These are phyloP conservation scores for Malus sieversii DNA, from an alignment of 306 rosid genomes.

Conservation along the genomic window DNA sequence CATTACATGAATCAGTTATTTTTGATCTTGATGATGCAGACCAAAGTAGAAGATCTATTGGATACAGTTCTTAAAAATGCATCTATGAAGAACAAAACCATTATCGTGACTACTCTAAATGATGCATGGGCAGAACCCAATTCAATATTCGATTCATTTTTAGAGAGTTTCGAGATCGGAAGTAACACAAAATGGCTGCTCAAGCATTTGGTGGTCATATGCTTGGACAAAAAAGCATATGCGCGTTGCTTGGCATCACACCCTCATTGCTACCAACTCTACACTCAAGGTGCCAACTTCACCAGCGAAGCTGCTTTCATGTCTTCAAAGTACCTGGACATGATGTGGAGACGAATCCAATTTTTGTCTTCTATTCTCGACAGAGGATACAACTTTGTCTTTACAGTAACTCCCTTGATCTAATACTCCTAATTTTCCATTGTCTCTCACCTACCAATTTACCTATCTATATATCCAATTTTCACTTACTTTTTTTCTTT, in stretches of 20 bases:
- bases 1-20: not conserved
- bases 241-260: slow-evolving; percentile 52
- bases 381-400: slow-evolving; percentile 65
- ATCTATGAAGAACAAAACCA: slow-evolving; percentile 51
- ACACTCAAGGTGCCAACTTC: slow-evolving; percentile 45
- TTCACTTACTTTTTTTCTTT: too few species aligned
- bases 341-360: slow-evolving; percentile 84
- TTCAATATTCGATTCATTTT: slow-evolving; percentile 68
- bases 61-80: slow-evolving; percentile 39
- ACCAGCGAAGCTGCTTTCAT: slow-evolving; percentile 57
- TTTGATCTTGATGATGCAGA: not conserved
- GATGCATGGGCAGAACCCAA: slow-evolving; percentile 85
- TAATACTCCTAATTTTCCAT: not conserved
- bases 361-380: slow-evolving; percentile 54
- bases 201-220: slow-evolving; percentile 57
- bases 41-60: slow-evolving; percentile 1
- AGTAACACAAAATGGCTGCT: slow-evolving; percentile 45
- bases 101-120: slow-evolving; percentile 65
- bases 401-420: slow-evolving; percentile 45
- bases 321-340: slow-evolving; percentile 53
- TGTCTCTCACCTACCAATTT: not conserved
- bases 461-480: not conserved
- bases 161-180: slow-evolving; percentile 60
- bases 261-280: slow-evolving; percentile 53
- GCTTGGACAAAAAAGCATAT: slow-evolving; percentile 65